phyloP scores from a whole-genome alignment of 257 asterid genomes.

The Echites panduratus region DNA sequence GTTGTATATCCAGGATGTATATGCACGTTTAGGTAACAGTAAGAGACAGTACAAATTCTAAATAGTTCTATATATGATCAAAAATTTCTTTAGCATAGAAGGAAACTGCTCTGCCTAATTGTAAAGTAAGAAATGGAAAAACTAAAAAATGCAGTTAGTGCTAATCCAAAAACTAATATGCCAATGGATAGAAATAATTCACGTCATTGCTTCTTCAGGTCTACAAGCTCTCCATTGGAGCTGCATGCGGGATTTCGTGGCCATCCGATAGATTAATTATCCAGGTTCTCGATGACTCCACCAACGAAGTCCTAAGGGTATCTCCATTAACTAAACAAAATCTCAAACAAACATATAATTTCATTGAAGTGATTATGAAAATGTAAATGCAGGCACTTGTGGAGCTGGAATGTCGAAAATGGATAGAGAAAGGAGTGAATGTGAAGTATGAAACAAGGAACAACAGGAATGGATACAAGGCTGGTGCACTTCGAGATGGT shows the following conservation, averaged over 20 bases:
- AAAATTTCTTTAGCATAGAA: neutral
- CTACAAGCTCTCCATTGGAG: constrained; percentile 87
- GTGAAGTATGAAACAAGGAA: constrained; percentile 77
- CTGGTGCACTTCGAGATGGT: constrained; percentile 91
- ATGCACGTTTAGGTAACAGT: neutral
- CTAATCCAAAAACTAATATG: neutral
- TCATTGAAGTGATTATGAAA: constrained; percentile 13
- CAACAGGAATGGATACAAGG: constrained; percentile 91
- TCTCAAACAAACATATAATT: constrained; percentile 7
- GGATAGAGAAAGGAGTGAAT: constrained; percentile 62
- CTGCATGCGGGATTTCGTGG: constrained; percentile 71
- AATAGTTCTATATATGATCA: neutral
- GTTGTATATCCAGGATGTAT: neutral
- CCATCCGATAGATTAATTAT: constrained; percentile 68
- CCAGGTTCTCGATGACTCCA: constrained; percentile 89
- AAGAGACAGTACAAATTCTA: neutral
- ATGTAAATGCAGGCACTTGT: constrained; percentile 48
- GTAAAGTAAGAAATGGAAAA: neutral
- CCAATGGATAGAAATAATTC: constrained; percentile 16
- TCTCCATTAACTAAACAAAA: constrained; percentile 16
- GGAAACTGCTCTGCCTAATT: neutral
- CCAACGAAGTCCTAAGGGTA: constrained; percentile 72
- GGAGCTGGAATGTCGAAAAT: constrained; percentile 64
- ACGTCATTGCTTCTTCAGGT: constrained; percentile 43
- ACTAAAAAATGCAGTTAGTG: neutral